These are phyloP conservation scores for Groenewaldozyma tartarivorans DNA, from an alignment of 805 yeast species.

Conservation along the genomic window DNA sequence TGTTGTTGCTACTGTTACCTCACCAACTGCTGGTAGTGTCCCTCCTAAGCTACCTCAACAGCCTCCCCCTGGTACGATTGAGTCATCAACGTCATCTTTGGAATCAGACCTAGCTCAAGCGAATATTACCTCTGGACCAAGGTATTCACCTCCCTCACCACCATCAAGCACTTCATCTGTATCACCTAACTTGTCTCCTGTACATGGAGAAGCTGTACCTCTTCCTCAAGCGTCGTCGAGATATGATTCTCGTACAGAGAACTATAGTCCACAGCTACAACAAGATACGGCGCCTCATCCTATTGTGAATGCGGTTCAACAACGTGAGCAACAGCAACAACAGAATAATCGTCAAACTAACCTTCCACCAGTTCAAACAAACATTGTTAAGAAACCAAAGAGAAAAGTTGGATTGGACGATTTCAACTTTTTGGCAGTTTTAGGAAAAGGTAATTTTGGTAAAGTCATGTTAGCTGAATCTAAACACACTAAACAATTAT, in stretches of 20 bases:
- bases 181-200: not conserved
- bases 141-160: not conserved
- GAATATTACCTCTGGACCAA: not conserved
- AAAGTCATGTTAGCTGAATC: constrained; percentile 97
- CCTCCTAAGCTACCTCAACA: no score
- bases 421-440: constrained; percentile 84
- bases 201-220: not conserved
- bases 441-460: constrained; percentile 98
- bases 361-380: not conserved
- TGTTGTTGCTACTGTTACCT: not conserved
- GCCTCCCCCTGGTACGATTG: not conserved
- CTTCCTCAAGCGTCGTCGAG: not conserved
- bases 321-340: not conserved
- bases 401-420: constrained; percentile 75
- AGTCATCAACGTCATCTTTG: not conserved
- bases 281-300: no score
- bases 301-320: not conserved
- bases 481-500: constrained; percentile 64
- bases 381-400: constrained; percentile 5
- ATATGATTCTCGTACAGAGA: no score
- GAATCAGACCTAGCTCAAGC: not conserved
- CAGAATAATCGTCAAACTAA: not conserved
- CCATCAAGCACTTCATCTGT: not conserved
- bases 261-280: no score
- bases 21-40: no score